These are phyloP conservation scores for Willaertia magna DNA, from an alignment of 208 protist genomes.

Conservation along the genomic window DNA sequence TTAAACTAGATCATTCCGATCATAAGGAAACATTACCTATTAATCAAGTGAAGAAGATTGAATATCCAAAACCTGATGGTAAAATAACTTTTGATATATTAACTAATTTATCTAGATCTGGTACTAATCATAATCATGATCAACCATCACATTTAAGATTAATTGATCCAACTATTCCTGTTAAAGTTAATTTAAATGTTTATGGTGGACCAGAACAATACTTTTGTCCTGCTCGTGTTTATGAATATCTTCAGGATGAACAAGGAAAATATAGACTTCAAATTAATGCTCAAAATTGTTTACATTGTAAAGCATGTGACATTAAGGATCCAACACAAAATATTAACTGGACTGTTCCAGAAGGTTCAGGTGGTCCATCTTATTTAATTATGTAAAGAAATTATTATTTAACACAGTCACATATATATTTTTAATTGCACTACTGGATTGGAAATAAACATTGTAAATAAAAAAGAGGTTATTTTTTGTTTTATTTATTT, in stretches of 20 bases:
- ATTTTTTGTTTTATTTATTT: too few species aligned
- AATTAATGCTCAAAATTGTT: slow-evolving; percentile 95
- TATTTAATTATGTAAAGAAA: slow-evolving; percentile 4
- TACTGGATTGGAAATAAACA: too few species aligned
- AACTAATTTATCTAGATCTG: slow-evolving; percentile 77
- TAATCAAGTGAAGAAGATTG: slow-evolving; percentile 56
- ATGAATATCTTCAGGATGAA: slow-evolving; percentile 65
- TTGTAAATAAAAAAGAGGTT: too few species aligned
- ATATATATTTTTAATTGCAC: too few species aligned
- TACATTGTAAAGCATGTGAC: slow-evolving; percentile 97
- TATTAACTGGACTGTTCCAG: slow-evolving; percentile 88
- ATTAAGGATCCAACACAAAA: slow-evolving; percentile 95
- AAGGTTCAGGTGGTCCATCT: slow-evolving; percentile 48
- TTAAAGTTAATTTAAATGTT: slow-evolving; percentile 59
- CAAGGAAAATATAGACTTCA: slow-evolving; percentile 48
- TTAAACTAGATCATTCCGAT: slow-evolving; percentile 58
- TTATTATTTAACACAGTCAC: too few species aligned
- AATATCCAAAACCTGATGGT: slow-evolving; percentile 91
- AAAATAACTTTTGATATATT: slow-evolving; percentile 90
- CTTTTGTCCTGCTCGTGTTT: slow-evolving; percentile 92
- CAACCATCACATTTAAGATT: slow-evolving; percentile 83
- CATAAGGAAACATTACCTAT: slow-evolving; percentile 51
- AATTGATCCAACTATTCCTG: slow-evolving; percentile 39
- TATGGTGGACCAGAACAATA: slow-evolving; percentile 77
- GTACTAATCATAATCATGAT: slow-evolving; percentile 88